These are phyloP conservation scores for Lactarius hengduanensis DNA, from an alignment of 768 basidiomycete genomes.

Conservation along the genomic window DNA sequence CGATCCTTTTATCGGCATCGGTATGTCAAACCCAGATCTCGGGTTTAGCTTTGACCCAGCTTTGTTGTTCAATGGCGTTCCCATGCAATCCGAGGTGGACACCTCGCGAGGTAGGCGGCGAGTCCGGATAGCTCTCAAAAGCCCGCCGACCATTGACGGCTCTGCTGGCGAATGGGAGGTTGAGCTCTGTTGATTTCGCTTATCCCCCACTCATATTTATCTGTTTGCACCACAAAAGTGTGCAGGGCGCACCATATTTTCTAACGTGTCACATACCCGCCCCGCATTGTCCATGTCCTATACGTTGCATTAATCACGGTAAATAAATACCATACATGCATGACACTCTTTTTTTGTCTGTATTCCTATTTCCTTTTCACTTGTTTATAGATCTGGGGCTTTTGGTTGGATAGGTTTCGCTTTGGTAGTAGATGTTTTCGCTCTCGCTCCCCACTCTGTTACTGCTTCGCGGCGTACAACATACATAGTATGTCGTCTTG, in stretches of 20 bases:
- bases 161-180: constrained; percentile 82
- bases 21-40: constrained; percentile 38
- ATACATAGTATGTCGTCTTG: constrained; percentile 10
- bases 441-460: not conserved
- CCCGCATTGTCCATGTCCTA: constrained; percentile 14
- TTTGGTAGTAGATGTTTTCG: not conserved
- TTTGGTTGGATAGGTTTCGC: constrained; percentile 22
- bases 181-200: constrained; percentile 51
- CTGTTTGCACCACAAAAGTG: constrained; percentile 20
- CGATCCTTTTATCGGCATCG: constrained; percentile 63
- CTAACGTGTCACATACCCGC: constrained; percentile 13
- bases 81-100: constrained; percentile 37
- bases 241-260: constrained; percentile 14
- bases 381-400: constrained; percentile 26
- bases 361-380: constrained; percentile 19
- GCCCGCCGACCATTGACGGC: constrained; percentile 56
- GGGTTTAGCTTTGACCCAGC: constrained; percentile 37
- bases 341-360: constrained; percentile 20
- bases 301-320: constrained; percentile 23
- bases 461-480: constrained; percentile 7
- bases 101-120: constrained; percentile 45
- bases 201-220: constrained; percentile 23
- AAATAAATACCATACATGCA: constrained; percentile 24
- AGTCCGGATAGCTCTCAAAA: constrained; percentile 66
- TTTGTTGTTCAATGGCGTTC: constrained; percentile 41